A percentile compares a stretch with the other conserved stretches of the same genome.
phyloP scores from a whole-genome alignment of 2,329 filamentous ascomycete genomes.

The Calonectria pteridis region DNA sequence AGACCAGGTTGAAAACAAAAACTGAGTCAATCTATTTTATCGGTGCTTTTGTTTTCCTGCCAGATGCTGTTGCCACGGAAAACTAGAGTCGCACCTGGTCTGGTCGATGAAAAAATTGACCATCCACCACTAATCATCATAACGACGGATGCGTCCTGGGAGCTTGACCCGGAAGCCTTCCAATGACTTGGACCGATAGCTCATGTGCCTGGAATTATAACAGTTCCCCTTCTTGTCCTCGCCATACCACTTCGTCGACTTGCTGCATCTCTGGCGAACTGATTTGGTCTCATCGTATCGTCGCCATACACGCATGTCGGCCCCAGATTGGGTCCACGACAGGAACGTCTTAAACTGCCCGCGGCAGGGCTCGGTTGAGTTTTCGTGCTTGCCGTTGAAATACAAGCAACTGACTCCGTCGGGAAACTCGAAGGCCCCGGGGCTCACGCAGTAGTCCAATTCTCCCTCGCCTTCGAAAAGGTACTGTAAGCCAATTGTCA shows the following conservation, averaged over 20 bases:
- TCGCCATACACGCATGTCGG: neutral
- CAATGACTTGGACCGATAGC: neutral
- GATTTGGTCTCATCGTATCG: neutral
- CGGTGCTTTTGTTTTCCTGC: neutral
- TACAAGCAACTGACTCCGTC: neutral
- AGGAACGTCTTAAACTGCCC: neutral
- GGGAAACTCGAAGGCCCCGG: neutral
- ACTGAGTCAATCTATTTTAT: neutral
- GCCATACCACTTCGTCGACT: neutral
- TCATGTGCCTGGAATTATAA: neutral
- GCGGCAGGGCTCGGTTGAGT: neutral
- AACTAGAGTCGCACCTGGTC: neutral
- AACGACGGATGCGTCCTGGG: neutral
- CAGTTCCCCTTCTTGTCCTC: neutral
- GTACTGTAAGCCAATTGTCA: neutral
- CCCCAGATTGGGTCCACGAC: neutral
- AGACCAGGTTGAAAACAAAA: neutral
- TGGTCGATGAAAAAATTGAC: neutral
- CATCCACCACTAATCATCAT: neutral
- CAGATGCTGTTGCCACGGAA: neutral
- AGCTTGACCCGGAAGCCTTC: neutral
- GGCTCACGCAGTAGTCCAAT: neutral
- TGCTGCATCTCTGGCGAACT: neutral
- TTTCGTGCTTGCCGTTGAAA: neutral
- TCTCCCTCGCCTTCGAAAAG: neutral